Evolutionary conservation across 306 rosid genomes (phyloP).

Genomic region (Morella rubra): DNA sequence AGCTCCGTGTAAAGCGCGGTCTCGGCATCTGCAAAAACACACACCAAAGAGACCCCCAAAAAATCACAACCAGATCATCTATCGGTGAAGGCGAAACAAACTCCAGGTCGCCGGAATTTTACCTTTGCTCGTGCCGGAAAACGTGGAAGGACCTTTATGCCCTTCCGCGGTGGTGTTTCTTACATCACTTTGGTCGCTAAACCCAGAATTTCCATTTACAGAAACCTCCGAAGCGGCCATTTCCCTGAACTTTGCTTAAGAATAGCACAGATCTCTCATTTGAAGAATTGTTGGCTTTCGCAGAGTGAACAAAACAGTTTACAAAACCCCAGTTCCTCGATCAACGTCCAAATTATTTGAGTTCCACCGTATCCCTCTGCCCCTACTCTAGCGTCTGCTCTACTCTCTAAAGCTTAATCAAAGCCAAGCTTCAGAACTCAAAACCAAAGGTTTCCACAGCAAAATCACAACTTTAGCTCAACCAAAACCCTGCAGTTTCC

Average conservation of each 20-base stretch:
- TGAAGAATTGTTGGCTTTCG: conserved; percentile 17
- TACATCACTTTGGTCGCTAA: conserved; percentile 33
- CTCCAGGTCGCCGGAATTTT: conserved; percentile 17
- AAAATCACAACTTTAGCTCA: background rate
- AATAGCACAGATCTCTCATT: conserved; percentile 70
- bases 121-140: conserved; percentile 40
- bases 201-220: conserved; percentile 46
- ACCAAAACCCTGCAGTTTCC: conserved; percentile 11
- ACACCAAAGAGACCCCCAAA: conserved; percentile 3
- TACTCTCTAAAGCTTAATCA: background rate
- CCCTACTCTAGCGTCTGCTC: background rate
- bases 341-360: background rate
- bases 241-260: conserved; percentile 28
- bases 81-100: background rate
- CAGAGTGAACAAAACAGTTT: conserved; percentile 12
- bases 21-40: conserved; percentile 56
- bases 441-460: background rate
- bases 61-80: background rate
- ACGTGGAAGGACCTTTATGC: conserved; percentile 36
- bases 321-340: conserved; percentile 1
- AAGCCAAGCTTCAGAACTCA: background rate
- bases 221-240: conserved; percentile 73
- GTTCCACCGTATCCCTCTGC: background rate
- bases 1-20: conserved; percentile 80
- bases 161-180: conserved; percentile 34